Evolutionary conservation across 495 filamentous ascomycete genomes (phyloP).

Genomic region (Xylaria scruposa): DNA sequence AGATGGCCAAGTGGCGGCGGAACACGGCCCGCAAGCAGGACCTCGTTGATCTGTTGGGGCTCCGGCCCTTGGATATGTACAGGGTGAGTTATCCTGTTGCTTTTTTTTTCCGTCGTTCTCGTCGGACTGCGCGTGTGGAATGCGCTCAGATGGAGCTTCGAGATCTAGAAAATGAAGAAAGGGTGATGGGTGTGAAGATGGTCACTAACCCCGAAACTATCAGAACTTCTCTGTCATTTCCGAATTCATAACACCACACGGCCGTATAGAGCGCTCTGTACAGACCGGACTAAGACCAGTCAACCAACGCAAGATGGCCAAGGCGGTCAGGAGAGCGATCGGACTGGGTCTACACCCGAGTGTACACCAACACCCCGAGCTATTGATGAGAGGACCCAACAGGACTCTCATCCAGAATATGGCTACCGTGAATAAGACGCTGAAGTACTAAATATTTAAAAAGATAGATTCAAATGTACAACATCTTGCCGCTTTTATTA

Average conservation of each 20-base stretch:
- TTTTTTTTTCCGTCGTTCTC: conserved; percentile 15
- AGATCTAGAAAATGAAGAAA: conserved; percentile 19
- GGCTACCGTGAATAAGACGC: conserved; percentile 17
- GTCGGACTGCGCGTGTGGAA: background rate
- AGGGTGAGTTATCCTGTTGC: conserved; percentile 61
- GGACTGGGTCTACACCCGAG: conserved; percentile 92
- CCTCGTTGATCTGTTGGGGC: conserved; percentile 77
- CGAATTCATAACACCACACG: conserved; percentile 84
- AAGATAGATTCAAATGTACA: conserved; percentile 25
- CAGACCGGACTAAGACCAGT: conserved; percentile 82
- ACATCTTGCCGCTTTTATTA: conserved; percentile 33
- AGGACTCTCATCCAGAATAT: conserved; percentile 29
- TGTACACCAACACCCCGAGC: conserved; percentile 90
- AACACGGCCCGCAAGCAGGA: conserved; percentile 60
- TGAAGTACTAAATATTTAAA: background rate
- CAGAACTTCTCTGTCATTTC: conserved; percentile 94
- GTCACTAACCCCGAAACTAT: conserved; percentile 1
- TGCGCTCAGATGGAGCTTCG: background rate
- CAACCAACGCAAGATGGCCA: conserved; percentile 92
- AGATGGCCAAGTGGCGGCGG: conserved; percentile 70
- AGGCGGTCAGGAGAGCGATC: conserved; percentile 86
- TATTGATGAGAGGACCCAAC: conserved; percentile 56
- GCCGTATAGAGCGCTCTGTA: conserved; percentile 76
- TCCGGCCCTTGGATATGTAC: conserved; percentile 85
- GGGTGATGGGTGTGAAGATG: background rate